Evolutionary conservation across 2,329 filamentous ascomycete species (phyloP).

Genomic region (Davidsoniella eucalypti): DNA sequence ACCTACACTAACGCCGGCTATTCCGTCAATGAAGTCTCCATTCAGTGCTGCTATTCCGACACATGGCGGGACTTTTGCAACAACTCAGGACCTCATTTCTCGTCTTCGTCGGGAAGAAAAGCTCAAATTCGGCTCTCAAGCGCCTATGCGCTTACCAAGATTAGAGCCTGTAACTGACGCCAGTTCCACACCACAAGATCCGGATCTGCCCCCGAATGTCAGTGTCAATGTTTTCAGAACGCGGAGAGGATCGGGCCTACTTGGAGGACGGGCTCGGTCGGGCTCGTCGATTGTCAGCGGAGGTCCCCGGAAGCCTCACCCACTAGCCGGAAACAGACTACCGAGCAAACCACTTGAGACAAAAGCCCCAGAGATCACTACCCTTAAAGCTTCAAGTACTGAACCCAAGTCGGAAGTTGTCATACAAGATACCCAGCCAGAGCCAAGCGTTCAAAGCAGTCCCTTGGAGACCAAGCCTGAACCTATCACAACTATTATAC

Average conservation of each 20-base stretch:
- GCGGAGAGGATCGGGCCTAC: slow-evolving; percentile 5
- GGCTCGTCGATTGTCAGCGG: not conserved
- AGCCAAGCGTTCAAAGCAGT: slow-evolving; percentile 15
- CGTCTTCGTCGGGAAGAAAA: slow-evolving; percentile 10
- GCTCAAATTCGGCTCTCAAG: not conserved
- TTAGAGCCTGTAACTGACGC: slow-evolving; percentile 10
- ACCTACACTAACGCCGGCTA: not conserved
- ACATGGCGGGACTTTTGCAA: not conserved
- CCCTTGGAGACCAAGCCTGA: slow-evolving; percentile 22
- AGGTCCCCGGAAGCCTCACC: slow-evolving; percentile 9
- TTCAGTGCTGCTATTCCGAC: not conserved
- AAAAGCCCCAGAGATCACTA: not conserved
- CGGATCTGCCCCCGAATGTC: not conserved
- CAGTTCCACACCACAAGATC: not conserved
- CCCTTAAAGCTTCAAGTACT: not conserved
- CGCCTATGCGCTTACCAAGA: slow-evolving; percentile 10
- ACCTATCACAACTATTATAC: not conserved
- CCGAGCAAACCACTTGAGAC: slow-evolving; percentile 6
- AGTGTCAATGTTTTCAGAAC: slow-evolving; percentile 12
- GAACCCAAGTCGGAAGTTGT: not conserved
- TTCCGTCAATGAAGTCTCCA: not conserved
- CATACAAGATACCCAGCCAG: slow-evolving; percentile 21
- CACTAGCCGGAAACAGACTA: slow-evolving; percentile 10
- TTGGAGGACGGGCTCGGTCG: not conserved
- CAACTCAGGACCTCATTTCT: slow-evolving; percentile 4